phyloP scores from a whole-genome alignment of 1,284 basidiomycete genomes.

The Volvariella surrecta region DNA sequence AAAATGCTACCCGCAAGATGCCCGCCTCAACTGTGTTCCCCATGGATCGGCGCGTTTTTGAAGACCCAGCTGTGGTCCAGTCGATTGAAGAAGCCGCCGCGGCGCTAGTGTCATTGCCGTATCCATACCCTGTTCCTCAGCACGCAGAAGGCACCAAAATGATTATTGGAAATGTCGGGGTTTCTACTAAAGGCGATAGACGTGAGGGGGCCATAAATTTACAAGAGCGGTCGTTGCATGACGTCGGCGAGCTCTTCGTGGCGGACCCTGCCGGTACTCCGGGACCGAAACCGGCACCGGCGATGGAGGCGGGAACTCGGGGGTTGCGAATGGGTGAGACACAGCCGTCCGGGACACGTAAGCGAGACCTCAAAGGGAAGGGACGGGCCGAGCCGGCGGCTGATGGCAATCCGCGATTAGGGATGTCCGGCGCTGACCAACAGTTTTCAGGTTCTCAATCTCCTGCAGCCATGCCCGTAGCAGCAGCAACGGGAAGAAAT shows the following conservation, averaged over 20 bases:
- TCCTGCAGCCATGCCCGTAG: slow-evolving; percentile 1
- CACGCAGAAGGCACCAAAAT: too few species aligned
- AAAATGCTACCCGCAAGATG: too few species aligned
- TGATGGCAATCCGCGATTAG: slow-evolving; percentile 1
- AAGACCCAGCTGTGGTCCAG: neutral
- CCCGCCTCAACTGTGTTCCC: neutral
- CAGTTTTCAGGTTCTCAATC: neutral
- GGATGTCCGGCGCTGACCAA: slow-evolving; percentile 1
- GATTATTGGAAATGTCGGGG: too few species aligned
- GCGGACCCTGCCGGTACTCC: neutral
- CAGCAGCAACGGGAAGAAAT: neutral
- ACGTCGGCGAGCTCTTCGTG: neutral
- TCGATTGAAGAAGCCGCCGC: slow-evolving; percentile 2
- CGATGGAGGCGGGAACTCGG: too few species aligned
- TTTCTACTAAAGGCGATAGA: neutral
- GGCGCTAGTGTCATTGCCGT: neutral
- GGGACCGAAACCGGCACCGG: too few species aligned
- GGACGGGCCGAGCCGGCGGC: neutral
- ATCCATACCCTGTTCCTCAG: neutral
- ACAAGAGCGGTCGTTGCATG: neutral
- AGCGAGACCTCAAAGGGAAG: neutral
- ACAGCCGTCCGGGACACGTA: neutral
- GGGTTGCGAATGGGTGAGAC: neutral
- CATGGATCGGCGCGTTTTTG: neutral
- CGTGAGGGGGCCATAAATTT: neutral